Conservation (phyloP, 345 rosid genomes). For the Melaleuca alternifolia region DNA sequence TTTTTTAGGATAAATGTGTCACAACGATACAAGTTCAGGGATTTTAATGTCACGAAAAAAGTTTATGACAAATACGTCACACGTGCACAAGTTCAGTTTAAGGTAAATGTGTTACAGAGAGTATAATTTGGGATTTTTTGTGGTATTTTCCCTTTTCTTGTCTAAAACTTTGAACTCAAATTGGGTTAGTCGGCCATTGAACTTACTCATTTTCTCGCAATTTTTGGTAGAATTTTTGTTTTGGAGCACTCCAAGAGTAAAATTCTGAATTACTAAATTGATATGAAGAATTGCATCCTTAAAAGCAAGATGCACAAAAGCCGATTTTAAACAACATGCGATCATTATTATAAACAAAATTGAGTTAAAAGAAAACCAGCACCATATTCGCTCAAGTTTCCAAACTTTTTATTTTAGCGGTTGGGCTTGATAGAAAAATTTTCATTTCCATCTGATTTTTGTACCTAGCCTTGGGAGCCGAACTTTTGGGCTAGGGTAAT, state of each 20-base stretch:
- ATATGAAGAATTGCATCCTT: too few species aligned
- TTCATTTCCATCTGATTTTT: neutral
- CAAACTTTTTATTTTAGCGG: neutral
- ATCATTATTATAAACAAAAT: neutral
- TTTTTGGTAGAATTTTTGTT: neutral
- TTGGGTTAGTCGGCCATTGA: too few species aligned
- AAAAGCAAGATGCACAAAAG: neutral
- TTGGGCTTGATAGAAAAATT: neutral
- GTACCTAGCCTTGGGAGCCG: neutral
- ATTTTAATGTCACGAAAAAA: too few species aligned
- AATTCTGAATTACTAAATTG: neutral
- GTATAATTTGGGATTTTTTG: too few species aligned
- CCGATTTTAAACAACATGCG: too few species aligned
- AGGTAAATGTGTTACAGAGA: too few species aligned
- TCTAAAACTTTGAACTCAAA: neutral
- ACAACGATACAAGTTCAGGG: too few species aligned
- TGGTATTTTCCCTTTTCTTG: neutral
- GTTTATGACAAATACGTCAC: too few species aligned
- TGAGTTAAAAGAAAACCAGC: neutral
- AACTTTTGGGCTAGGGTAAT: neutral
- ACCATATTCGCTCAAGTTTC: neutral
- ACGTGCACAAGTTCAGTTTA: too few species aligned
- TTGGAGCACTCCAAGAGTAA: neutral
- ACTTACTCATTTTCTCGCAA: neutral
- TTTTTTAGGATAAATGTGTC: too few species aligned